phyloP scores from a whole-genome alignment of 768 basidiomycete genomes.

The Astraeus odoratus region DNA sequence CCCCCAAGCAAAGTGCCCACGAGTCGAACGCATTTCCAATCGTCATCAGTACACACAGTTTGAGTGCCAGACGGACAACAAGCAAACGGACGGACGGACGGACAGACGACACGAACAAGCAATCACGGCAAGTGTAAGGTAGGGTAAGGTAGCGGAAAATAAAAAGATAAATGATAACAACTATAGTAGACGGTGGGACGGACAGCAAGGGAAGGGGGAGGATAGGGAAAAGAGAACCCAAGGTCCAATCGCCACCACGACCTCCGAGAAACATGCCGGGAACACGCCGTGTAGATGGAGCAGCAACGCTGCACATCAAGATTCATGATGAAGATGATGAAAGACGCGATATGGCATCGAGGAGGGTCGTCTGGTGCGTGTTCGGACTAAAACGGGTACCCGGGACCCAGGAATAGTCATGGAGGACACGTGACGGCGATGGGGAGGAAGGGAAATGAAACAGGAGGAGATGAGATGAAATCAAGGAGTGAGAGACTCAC shows the following conservation, averaged over 20 bases:
- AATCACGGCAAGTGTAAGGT: constrained; percentile 7
- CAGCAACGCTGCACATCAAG: constrained; percentile 19
- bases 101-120: constrained; percentile 2
- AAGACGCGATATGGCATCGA: constrained; percentile 26
- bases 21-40: constrained; percentile 34
- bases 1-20: constrained; percentile 28
- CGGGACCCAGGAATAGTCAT: constrained; percentile 23
- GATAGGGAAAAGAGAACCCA: constrained; percentile 23
- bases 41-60: constrained; percentile 26
- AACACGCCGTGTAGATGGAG: constrained; percentile 29
- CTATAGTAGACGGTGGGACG: constrained; percentile 1
- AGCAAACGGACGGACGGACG: constrained; percentile 9
- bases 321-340: constrained; percentile 1
- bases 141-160: constrained; percentile 6
- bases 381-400: constrained; percentile 22
- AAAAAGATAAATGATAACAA: background rate
- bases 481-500: constrained; percentile 46
- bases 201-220: constrained; percentile 23
- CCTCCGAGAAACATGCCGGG: constrained; percentile 26
- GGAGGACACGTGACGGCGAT: constrained; percentile 34
- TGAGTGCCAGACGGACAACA: constrained; percentile 26
- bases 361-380: constrained; percentile 22
- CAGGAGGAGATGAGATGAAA: constrained; percentile 28
- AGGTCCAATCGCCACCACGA: constrained; percentile 29
- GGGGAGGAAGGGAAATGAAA: constrained; percentile 21